Percentiles rank a stretch among this genome's conserved stretches.
Conservation (phyloP, 805 yeast species). For the Schizosaccharomyces cryophilus region DNA sequence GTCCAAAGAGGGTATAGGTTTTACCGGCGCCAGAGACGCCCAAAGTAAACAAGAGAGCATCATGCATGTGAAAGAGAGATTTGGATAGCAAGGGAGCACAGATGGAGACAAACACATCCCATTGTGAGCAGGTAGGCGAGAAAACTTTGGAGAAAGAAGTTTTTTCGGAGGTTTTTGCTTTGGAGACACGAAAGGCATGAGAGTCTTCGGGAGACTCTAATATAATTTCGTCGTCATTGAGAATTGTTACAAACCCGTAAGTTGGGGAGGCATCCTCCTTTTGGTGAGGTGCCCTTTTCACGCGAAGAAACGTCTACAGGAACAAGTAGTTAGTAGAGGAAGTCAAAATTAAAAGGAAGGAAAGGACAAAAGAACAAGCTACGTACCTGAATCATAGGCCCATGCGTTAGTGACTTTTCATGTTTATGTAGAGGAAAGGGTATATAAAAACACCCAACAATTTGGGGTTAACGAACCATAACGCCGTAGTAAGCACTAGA, state of each 20-base stretch:
- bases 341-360: not conserved
- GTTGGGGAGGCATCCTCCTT: not conserved
- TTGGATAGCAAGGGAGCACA: not conserved
- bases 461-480: no score
- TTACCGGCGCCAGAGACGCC: slow-evolving; percentile 1
- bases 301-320: not conserved
- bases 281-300: not conserved
- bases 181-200: not conserved
- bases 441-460: no score
- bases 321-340: not conserved
- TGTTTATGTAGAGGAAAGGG: no score
- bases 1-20: not conserved
- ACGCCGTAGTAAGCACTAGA: no score
- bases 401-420: not conserved
- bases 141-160: not conserved
- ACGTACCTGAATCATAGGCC: not conserved
- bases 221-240: not conserved
- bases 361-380: not conserved
- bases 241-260: not conserved
- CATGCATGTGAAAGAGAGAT: not conserved
- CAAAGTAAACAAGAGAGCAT: not conserved
- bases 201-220: not conserved
- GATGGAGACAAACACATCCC: not conserved
- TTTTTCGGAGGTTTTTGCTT: not conserved
- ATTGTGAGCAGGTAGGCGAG: not conserved